Percentiles rank a stretch among this genome's conserved stretches.
Evolutionary conservation across 164 flowering plant genomes (phyloP).

Genomic region (Amborella trichopoda): DNA sequence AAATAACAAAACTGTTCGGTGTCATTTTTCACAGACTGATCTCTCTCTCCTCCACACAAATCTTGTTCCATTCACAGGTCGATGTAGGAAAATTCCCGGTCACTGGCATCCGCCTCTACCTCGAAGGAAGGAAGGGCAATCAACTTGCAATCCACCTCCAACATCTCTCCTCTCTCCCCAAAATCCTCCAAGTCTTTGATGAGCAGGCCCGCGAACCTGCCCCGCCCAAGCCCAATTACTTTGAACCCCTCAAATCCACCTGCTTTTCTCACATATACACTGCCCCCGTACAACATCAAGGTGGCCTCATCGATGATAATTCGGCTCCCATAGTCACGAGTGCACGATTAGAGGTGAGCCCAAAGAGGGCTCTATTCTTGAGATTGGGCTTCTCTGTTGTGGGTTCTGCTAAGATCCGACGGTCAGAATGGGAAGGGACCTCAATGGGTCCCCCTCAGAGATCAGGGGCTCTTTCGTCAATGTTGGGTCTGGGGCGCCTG

Average conservation of each 20-base stretch:
- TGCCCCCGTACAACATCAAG: constrained; percentile 54
- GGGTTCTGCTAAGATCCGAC: constrained; percentile 45
- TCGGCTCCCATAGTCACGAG: constrained; percentile 66
- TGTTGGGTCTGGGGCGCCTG: constrained; percentile 42
- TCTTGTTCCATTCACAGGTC: constrained; percentile 32
- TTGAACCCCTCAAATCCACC: constrained; percentile 75
- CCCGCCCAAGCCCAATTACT: constrained; percentile 32
- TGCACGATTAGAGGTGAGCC: constrained; percentile 80
- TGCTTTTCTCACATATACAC: constrained; percentile 81
- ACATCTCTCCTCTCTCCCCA: constrained; percentile 65
- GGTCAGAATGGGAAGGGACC: constrained; percentile 84
- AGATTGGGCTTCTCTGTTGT: constrained; percentile 78
- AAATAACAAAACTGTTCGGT: background rate
- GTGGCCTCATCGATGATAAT: constrained; percentile 36
- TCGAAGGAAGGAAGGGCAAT: constrained; percentile 76
- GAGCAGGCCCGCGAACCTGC: constrained; percentile 26
- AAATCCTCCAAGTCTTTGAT: constrained; percentile 41
- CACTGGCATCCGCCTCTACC: constrained; percentile 71
- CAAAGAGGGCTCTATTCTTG: constrained; percentile 71
- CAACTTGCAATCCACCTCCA: constrained; percentile 83
- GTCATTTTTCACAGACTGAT: background rate
- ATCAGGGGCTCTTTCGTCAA: constrained; percentile 52
- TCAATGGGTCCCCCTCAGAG: constrained; percentile 31
- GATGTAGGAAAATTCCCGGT: constrained; percentile 65
- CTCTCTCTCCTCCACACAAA: constrained; percentile 4